A percentile compares a stretch with the other conserved stretches of the same genome.
Conservation (phyloP, 345 rosid genomes). For the Hibiscus syriacus region DNA sequence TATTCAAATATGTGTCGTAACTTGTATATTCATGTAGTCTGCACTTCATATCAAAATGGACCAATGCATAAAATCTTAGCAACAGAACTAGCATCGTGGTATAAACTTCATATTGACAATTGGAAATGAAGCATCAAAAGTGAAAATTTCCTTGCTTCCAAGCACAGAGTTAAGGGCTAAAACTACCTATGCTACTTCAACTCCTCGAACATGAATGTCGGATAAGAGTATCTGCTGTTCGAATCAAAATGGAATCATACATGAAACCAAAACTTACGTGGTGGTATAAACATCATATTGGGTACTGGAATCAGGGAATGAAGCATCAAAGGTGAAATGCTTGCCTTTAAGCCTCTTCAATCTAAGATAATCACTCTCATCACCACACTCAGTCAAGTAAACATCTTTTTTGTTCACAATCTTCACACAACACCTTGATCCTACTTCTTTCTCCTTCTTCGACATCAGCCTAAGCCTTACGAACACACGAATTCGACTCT, state of each 20-base stretch:
- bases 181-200: background rate
- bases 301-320: slow-evolving; percentile 65
- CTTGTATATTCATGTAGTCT: background rate
- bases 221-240: background rate
- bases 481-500: slow-evolving; percentile 64
- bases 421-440: slow-evolving; percentile 68
- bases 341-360: slow-evolving; percentile 81
- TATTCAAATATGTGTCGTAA: no score
- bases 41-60: background rate
- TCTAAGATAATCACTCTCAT: slow-evolving; percentile 76
- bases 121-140: slow-evolving; percentile 77
- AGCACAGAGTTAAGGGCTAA: no score
- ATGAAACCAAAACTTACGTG: slow-evolving; percentile 43
- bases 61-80: no score
- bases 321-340: slow-evolving; percentile 83
- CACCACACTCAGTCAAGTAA: slow-evolving; percentile 70
- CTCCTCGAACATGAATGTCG: background rate
- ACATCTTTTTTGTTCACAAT: slow-evolving; percentile 72
- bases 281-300: slow-evolving; percentile 80
- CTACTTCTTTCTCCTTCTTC: slow-evolving; percentile 79
- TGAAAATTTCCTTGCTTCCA: no score
- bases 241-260: background rate
- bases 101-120: slow-evolving; percentile 72
- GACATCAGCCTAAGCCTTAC: slow-evolving; percentile 92
- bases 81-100: slow-evolving; percentile 24